A percentile compares a stretch with the other conserved stretches of the same genome.
Conservation (phyloP, 768 basidiomycete genomes). For the Paxillus rubicundulus region DNA sequence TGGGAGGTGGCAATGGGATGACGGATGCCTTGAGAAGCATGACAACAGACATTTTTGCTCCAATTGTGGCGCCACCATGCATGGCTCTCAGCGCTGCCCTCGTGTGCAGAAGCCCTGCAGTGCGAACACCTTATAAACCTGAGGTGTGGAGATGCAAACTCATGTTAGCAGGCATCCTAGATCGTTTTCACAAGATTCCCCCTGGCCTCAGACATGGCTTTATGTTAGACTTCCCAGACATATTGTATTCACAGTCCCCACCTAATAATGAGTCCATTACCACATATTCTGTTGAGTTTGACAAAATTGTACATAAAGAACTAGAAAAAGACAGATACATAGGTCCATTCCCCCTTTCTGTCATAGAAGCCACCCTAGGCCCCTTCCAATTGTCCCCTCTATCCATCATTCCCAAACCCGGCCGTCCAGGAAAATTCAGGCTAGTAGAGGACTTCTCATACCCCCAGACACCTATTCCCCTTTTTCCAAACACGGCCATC, state of each 20-base stretch:
- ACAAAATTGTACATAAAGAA: not conserved
- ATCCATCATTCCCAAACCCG: constrained; percentile 35
- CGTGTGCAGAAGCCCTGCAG: not conserved
- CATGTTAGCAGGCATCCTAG: not conserved
- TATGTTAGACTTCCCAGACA: constrained; percentile 5
- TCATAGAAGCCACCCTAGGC: too few species aligned
- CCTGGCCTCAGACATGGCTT: not conserved
- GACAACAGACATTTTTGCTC: constrained; percentile 2
- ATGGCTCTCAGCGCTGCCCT: constrained; percentile 4
- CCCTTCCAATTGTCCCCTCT: constrained; percentile 18
- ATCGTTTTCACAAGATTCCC: not conserved
- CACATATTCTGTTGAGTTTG: not conserved
- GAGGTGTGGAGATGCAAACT: constrained; percentile 5
- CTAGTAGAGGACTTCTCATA: constrained; percentile 39
- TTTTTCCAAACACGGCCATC: constrained; percentile 22
- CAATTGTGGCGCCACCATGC: not conserved
- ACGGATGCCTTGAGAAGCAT: not conserved
- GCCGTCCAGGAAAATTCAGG: constrained; percentile 31
- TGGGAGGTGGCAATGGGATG: not conserved
- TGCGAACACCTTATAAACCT: constrained; percentile 1
- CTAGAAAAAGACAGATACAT: too few species aligned
- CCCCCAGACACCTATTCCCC: constrained; percentile 6
- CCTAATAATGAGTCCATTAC: constrained; percentile 2
- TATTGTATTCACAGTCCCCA: not conserved
- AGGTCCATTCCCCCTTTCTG: too few species aligned